phyloP scores from a whole-genome alignment of 2,329 filamentous ascomycete species.

The Stagonosporopsis chrysanthemi region DNA sequence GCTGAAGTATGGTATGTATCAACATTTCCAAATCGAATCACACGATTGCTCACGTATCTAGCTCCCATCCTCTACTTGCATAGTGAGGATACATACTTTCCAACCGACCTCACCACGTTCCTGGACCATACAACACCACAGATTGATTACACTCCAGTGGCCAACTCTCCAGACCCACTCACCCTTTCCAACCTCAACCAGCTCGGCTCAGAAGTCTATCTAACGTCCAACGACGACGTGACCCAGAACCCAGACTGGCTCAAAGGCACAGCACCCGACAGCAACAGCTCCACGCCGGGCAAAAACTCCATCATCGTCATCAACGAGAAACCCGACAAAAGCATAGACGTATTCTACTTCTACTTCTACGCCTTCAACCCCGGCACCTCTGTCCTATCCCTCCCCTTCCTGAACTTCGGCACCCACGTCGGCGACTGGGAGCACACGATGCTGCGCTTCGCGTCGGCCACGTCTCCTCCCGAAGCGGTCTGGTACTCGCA shows the following conservation, averaged over 20 bases:
- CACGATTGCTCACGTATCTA: slow-evolving; percentile 23
- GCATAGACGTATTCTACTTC: slow-evolving; percentile 68
- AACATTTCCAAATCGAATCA: neutral
- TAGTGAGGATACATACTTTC: slow-evolving; percentile 53
- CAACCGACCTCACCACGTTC: slow-evolving; percentile 54
- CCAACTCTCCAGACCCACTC: slow-evolving; percentile 47
- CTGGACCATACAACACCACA: slow-evolving; percentile 52
- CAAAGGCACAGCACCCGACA: slow-evolving; percentile 62
- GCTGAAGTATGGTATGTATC: slow-evolving; percentile 47
- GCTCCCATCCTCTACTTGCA: slow-evolving; percentile 57
- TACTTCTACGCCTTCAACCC: slow-evolving; percentile 68
- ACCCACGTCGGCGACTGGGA: slow-evolving; percentile 74
- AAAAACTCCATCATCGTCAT: slow-evolving; percentile 63
- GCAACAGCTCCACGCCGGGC: slow-evolving; percentile 59
- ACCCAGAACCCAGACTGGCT: slow-evolving; percentile 54
- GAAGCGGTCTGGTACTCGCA: slow-evolving; percentile 69
- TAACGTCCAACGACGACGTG: slow-evolving; percentile 55
- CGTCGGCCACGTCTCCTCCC: slow-evolving; percentile 57
- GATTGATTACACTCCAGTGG: slow-evolving; percentile 46
- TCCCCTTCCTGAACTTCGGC: slow-evolving; percentile 55
- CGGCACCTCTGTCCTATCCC: slow-evolving; percentile 59
- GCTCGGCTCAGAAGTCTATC: slow-evolving; percentile 54
- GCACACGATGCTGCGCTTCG: slow-evolving; percentile 72
- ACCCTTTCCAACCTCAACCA: slow-evolving; percentile 53
- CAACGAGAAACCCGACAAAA: slow-evolving; percentile 62